A percentile compares a stretch with the other conserved stretches of the same genome.
phyloP scores from a whole-genome alignment of 495 filamentous ascomycete species.

The Aspergillus sparsus region DNA sequence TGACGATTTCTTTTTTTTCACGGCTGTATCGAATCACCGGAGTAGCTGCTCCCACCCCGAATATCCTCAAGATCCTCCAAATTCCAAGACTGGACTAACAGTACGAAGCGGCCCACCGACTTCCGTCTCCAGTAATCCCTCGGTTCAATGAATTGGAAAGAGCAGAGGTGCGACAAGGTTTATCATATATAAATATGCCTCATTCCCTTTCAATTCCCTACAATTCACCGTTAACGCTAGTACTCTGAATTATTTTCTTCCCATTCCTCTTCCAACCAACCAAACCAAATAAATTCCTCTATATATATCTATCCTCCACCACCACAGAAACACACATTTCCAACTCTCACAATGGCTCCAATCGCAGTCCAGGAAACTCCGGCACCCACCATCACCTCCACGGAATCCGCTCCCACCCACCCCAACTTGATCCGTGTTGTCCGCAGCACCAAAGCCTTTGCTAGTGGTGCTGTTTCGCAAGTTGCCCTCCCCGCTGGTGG shows the following conservation, averaged over 20 bases:
- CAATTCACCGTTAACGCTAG: background rate
- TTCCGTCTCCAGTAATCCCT: constrained; percentile 6
- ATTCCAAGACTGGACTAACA: no score
- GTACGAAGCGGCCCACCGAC: background rate
- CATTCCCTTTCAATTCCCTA: background rate
- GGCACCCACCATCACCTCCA: constrained; percentile 16
- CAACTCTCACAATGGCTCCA: constrained; percentile 21
- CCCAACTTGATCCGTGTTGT: constrained; percentile 38
- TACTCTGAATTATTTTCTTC: background rate
- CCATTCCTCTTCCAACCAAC: background rate
- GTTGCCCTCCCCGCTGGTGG: constrained; percentile 62
- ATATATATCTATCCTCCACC: no score
- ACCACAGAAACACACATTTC: no score
- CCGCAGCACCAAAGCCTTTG: constrained; percentile 51
- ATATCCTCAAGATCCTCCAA: no score
- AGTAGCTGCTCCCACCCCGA: no score
- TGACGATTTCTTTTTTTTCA: no score
- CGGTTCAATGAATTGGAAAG: constrained; percentile 1
- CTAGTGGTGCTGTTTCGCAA: constrained; percentile 61
- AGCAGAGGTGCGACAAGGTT: background rate
- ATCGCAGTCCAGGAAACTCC: constrained; percentile 23
- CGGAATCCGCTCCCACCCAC: constrained; percentile 34
- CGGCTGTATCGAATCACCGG: no score
- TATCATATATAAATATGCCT: constrained; percentile 4
- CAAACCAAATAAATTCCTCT: background rate